These are phyloP conservation scores for Trypanosoma theileri DNA, from an alignment of 208 protist genomes.

Conservation along the genomic window DNA sequence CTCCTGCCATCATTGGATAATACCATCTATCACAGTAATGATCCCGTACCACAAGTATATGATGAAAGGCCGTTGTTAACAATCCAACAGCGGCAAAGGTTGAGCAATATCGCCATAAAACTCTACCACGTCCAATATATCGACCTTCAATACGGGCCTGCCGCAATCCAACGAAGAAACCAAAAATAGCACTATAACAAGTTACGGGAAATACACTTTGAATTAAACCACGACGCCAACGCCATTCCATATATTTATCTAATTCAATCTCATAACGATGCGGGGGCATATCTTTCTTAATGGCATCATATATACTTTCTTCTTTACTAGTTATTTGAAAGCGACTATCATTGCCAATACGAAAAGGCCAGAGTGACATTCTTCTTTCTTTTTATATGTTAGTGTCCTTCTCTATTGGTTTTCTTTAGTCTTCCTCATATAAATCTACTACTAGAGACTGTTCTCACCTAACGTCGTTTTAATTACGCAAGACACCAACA, in stretches of 20 bases:
- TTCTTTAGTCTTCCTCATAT: too few species aligned
- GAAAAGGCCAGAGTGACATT: slow-evolving; percentile 83
- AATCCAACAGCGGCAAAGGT: slow-evolving; percentile 73
- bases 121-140: slow-evolving; percentile 72
- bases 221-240: slow-evolving; percentile 74
- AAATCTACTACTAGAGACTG: too few species aligned
- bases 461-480: too few species aligned
- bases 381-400: too few species aligned
- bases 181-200: slow-evolving; percentile 57
- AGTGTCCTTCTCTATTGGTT: too few species aligned
- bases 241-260: slow-evolving; percentile 76
- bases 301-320: slow-evolving; percentile 70
- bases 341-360: slow-evolving; percentile 83
- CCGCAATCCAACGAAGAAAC: slow-evolving; percentile 69
- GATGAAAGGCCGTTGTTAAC: slow-evolving; percentile 71
- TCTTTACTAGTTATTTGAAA: slow-evolving; percentile 50
- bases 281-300: slow-evolving; percentile 60
- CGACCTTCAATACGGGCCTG: slow-evolving; percentile 74
- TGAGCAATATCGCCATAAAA: slow-evolving; percentile 83
- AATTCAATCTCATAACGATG: slow-evolving; percentile 69
- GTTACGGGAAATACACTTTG: slow-evolving; percentile 81
- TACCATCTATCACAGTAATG: slow-evolving; percentile 76
- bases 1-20: slow-evolving; percentile 72
- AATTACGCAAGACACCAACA: too few species aligned
- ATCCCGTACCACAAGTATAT: slow-evolving; percentile 76